Conservation (phyloP, 768 basidiomycete species). For the Cystoderma amianthinum region DNA sequence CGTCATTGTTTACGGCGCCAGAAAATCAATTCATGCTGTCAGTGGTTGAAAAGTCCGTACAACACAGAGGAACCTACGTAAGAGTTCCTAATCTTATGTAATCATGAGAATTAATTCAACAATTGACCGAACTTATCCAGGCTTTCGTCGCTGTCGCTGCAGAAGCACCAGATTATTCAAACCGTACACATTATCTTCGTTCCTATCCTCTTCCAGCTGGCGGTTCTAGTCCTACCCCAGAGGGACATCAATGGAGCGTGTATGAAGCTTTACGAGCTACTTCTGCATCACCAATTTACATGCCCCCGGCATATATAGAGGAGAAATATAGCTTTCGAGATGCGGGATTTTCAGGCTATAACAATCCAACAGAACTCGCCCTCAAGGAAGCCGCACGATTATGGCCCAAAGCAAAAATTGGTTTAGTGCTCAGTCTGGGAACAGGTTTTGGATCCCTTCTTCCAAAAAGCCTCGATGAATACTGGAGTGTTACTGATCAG, state of each 20-base stretch:
- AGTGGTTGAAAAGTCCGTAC: not conserved
- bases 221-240: conserved; percentile 2
- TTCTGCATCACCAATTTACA: conserved; percentile 10
- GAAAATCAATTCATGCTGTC: no score
- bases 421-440: conserved; percentile 11
- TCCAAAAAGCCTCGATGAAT: conserved; percentile 4
- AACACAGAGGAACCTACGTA: no score
- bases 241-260: conserved; percentile 13
- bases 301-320: conserved; percentile 9
- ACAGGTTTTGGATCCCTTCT: conserved; percentile 7
- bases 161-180: conserved; percentile 13
- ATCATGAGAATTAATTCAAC: no score
- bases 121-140: conserved; percentile 5
- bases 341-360: conserved; percentile 16
- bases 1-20: no score
- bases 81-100: no score
- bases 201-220: conserved; percentile 11
- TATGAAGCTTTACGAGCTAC: conserved; percentile 13
- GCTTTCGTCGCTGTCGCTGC: conserved; percentile 15
- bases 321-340: conserved; percentile 14
- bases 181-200: conserved; percentile 12
- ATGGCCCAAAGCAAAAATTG: conserved; percentile 11
- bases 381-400: conserved; percentile 7
- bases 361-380: conserved; percentile 12
- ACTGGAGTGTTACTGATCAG: conserved; percentile 9